These are phyloP conservation scores for Tylopilus sp. DNA, from an alignment of 768 basidiomycete genomes.

Conservation along the genomic window DNA sequence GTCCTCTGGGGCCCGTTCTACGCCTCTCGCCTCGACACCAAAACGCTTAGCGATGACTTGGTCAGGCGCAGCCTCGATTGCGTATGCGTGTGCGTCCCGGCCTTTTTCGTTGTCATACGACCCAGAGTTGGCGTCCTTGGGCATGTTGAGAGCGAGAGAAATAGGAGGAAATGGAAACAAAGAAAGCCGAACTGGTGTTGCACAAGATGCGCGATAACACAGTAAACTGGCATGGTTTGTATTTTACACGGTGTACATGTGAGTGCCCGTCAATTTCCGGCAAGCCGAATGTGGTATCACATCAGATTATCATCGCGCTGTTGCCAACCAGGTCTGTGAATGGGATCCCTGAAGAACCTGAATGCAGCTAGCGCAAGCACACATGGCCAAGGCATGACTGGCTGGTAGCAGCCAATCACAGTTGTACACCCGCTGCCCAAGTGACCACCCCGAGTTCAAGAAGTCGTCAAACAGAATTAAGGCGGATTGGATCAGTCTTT, in stretches of 20 bases:
- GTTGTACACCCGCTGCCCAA: too few relatives aligned
- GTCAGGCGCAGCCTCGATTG: constrained; percentile 27
- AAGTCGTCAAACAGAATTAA: too few relatives aligned
- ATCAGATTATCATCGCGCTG: too few relatives aligned
- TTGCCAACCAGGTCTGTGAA: too few relatives aligned
- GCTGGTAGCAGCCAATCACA: too few relatives aligned
- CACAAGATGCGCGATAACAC: background rate
- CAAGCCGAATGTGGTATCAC: too few relatives aligned
- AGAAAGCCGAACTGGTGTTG: background rate
- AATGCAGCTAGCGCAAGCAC: too few relatives aligned
- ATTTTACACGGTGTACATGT: background rate
- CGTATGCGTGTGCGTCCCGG: background rate
- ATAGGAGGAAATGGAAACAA: background rate
- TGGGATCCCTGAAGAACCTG: too few relatives aligned
- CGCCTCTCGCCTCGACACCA: constrained; percentile 53
- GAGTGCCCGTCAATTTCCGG: background rate
- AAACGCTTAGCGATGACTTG: constrained; percentile 30
- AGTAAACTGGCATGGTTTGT: background rate
- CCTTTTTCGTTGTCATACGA: constrained; percentile 23
- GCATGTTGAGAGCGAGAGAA: constrained; percentile 3
- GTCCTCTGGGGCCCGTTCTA: constrained; percentile 51
- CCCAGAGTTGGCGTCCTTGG: background rate
- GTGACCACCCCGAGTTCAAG: too few relatives aligned
- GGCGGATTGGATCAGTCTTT: too few relatives aligned
- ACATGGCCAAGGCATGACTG: too few relatives aligned